Evolutionary conservation across 2,329 filamentous ascomycete species (phyloP).

Genomic region (Scleromitrula shiraiana): DNA sequence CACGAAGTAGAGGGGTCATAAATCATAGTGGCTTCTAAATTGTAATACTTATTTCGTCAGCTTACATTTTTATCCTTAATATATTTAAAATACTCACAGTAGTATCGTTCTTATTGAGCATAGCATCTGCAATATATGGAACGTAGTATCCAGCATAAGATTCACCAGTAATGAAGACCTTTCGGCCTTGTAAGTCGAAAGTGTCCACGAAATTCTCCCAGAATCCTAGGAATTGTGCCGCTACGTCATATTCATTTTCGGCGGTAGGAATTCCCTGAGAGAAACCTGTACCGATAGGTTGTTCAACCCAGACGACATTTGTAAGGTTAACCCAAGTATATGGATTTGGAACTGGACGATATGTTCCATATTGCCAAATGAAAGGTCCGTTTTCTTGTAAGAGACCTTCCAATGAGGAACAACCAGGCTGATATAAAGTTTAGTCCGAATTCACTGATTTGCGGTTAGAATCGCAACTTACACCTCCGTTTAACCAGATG

Average conservation of each 20-base stretch:
- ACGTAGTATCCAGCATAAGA: slow-evolving; percentile 62
- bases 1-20: slow-evolving; percentile 61
- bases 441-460: background rate
- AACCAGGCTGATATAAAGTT: slow-evolving; percentile 30
- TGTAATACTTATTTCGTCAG: slow-evolving; percentile 48
- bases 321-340: slow-evolving; percentile 27
- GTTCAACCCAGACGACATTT: slow-evolving; percentile 28
- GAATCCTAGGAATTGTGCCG: slow-evolving; percentile 67
- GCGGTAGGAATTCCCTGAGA: slow-evolving; percentile 44
- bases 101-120: slow-evolving; percentile 53
- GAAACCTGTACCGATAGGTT: slow-evolving; percentile 27
- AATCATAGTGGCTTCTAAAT: slow-evolving; percentile 61
- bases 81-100: slow-evolving; percentile 9
- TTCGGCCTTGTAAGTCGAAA: slow-evolving; percentile 58
- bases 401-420: slow-evolving; percentile 57
- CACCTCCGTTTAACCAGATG: slow-evolving; percentile 44
- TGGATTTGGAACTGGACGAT: slow-evolving; percentile 30
- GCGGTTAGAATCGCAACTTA: slow-evolving; percentile 23
- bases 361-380: slow-evolving; percentile 62
- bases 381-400: slow-evolving; percentile 74
- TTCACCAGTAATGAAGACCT: slow-evolving; percentile 68
- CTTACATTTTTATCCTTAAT: background rate
- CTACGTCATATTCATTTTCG: slow-evolving; percentile 58
- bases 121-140: slow-evolving; percentile 64
- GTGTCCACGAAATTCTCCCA: slow-evolving; percentile 70